Evolutionary conservation across 2,329 filamentous ascomycete genomes (phyloP).

Genomic region (Apiospora rasikravindrae): DNA sequence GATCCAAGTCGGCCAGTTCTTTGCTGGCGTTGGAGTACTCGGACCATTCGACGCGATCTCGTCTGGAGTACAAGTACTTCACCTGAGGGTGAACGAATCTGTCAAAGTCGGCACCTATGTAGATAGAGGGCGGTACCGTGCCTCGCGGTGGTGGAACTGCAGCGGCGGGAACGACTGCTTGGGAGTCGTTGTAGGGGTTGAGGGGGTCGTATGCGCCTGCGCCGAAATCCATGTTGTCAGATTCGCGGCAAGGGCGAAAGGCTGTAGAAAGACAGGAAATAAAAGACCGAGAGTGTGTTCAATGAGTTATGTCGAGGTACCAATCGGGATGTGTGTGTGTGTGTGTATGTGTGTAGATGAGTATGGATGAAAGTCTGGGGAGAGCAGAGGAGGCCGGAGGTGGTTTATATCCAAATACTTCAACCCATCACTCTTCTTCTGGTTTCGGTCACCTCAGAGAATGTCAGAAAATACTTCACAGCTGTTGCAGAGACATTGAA

Average conservation of each 20-base stretch:
- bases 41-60: background rate
- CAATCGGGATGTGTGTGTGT: background rate
- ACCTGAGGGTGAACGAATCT: background rate
- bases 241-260: no score
- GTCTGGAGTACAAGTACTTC: background rate
- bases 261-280: background rate
- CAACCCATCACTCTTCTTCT: background rate
- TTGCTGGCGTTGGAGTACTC: background rate
- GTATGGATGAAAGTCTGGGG: background rate
- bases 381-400: background rate
- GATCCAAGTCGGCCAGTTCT: background rate
- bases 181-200: background rate
- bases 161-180: background rate
- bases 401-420: background rate
- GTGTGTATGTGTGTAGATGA: background rate
- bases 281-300: background rate
- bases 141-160: background rate
- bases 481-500: background rate
- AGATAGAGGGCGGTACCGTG: background rate
- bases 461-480: background rate
- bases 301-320: background rate
- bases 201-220: no score
- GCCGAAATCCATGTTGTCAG: background rate
- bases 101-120: background rate
- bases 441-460: background rate